Base-by-base conservation (phyloP, 306 rosid genomes). In the Trifolium repens region DNA sequence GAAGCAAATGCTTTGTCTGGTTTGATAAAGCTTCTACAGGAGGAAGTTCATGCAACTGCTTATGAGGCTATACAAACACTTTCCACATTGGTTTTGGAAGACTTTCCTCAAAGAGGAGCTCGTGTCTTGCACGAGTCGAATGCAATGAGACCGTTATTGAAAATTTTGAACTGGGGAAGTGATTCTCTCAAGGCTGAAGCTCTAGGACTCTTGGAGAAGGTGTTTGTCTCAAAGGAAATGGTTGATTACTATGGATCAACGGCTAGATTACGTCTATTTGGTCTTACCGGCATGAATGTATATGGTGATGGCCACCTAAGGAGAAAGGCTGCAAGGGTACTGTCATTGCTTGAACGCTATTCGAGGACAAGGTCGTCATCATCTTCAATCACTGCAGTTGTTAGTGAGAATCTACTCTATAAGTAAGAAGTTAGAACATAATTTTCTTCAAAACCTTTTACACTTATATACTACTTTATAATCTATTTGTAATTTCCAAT, bases 21-120 rank as follows among this genome's bases (percentile, higher is more conserved):
- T 7, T 80, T 92, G 84, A 87, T 88, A 35, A 81, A 17, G 53
- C 82, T 90, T 16, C 74, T 92, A 16, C 69, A 80, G 12, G 93
- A 83, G 17, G 87, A 88, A 85, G 96, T 88, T 37, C 85, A 89
- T 60, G 91, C 88, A 59, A 88, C 93, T 63, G 91, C 96, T 78
- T 85, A 77, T 39, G 90, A 90, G 77, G 96, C 96, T 40, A 83
- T 92, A 64, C 91, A 75, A 39, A 84, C 97, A 52, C 96, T 92
- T 55, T 92, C 96, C 15, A 90, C 97, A 11, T 81, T 92, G 78
- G 89, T 92, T 76, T 67, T 66, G 46, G 96, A 87, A 69, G 79
- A 81, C 15, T 79, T 42, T 81, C 91, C 93, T 35, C 91, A 87
- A 19, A 84, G 88, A 61, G 97, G 96, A 1, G 93, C 91, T 58